These are phyloP conservation scores for Tricholoma hemisulphureum DNA, from an alignment of 768 basidiomycete species.

Conservation along the genomic window DNA sequence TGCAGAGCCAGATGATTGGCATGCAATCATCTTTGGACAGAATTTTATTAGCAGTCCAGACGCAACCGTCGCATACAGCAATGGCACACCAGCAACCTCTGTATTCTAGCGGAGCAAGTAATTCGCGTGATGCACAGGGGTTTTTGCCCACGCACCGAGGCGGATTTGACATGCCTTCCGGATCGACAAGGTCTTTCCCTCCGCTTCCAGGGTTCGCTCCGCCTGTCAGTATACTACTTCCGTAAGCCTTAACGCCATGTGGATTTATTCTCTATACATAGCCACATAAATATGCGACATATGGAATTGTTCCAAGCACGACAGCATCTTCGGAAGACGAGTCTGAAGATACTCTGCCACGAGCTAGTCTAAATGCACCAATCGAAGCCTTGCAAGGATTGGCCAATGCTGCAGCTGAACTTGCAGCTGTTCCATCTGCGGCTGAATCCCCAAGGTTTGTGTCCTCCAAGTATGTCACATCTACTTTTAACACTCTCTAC, in stretches of 20 bases:
- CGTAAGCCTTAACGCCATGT: background rate
- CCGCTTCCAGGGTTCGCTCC: constrained; percentile 90
- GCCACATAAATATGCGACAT: constrained; percentile 89
- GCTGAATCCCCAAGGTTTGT: constrained; percentile 57
- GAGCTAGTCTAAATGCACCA: constrained; percentile 83
- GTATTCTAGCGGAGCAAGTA: constrained; percentile 33
- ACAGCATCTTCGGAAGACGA: constrained; percentile 88
- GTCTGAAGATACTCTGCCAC: constrained; percentile 84
- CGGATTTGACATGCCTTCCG: constrained; percentile 37
- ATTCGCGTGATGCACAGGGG: constrained; percentile 30
- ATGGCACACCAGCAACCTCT: constrained; percentile 33
- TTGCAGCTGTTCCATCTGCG: constrained; percentile 76
- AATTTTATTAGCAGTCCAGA: constrained; percentile 67
- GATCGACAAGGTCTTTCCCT: constrained; percentile 57
- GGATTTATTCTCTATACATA: constrained; percentile 29
- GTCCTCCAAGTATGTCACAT: constrained; percentile 5
- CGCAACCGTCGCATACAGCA: constrained; percentile 32
- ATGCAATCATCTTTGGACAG: constrained; percentile 89
- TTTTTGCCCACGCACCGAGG: constrained; percentile 38
- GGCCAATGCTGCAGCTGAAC: constrained; percentile 94
- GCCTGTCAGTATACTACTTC: constrained; percentile 56
- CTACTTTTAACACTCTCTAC: constrained; percentile 7
- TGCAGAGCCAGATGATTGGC: constrained; percentile 94
- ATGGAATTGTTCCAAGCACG: constrained; percentile 84
- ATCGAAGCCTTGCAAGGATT: constrained; percentile 93